These are phyloP conservation scores for Pisolithus thermaeus DNA, from an alignment of 1,284 basidiomycete species.

Conservation along the genomic window DNA sequence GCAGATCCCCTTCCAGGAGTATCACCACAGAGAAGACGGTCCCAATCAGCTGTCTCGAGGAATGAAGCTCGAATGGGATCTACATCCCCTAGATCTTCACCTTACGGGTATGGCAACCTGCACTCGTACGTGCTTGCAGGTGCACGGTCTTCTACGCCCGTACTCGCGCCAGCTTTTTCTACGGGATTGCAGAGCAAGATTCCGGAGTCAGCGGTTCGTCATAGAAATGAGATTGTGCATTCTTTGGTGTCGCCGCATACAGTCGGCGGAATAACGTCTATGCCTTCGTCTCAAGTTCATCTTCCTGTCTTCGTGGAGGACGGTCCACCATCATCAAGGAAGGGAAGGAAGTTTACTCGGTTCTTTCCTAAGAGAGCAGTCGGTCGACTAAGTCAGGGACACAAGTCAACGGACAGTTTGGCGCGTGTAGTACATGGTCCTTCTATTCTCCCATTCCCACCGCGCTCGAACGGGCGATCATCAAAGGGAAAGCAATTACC, in stretches of 20 bases:
- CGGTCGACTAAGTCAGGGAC: conserved; percentile 23
- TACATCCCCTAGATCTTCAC: conserved; percentile 25
- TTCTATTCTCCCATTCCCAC: conserved; percentile 26
- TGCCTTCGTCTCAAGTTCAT: conserved; percentile 26
- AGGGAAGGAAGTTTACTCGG: conserved; percentile 25
- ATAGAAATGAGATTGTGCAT: conserved; percentile 24
- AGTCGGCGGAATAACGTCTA: conserved; percentile 17
- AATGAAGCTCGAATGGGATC: conserved; percentile 24
- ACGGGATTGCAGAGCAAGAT: conserved; percentile 24
- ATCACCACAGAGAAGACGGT: conserved; percentile 27
- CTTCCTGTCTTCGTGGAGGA: conserved; percentile 24
- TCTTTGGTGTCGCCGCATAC: conserved; percentile 19
- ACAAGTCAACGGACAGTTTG: conserved; percentile 25
- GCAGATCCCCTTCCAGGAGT: conserved; percentile 9
- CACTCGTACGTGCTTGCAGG: conserved; percentile 22
- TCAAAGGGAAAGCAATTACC: conserved; percentile 21
- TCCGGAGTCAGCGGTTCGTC: conserved; percentile 22
- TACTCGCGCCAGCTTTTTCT: conserved; percentile 13
- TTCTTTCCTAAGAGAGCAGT: conserved; percentile 29
- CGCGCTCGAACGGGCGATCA: conserved; percentile 18
- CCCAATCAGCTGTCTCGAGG: conserved; percentile 28
- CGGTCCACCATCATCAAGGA: conserved; percentile 14
- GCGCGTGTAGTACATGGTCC: conserved; percentile 18
- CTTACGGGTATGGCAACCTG: conserved; percentile 26
- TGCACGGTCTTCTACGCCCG: conserved; percentile 24